Conservation (phyloP, 148 eudicot species). For the Vaccinium corymbosum region DNA sequence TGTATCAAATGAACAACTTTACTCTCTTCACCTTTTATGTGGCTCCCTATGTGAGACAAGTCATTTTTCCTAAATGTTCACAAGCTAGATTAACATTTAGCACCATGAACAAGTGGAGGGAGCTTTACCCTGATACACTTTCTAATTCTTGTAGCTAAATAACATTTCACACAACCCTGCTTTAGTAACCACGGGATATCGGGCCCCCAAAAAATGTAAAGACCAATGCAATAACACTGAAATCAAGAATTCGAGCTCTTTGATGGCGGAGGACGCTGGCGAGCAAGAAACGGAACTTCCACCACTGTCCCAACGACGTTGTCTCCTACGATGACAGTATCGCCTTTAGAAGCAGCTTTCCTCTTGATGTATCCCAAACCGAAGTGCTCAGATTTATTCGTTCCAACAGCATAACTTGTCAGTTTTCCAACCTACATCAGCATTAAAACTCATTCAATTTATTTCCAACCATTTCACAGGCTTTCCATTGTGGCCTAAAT, state of each 20-base stretch:
- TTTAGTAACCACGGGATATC: neutral
- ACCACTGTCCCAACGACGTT: slow-evolving; percentile 42
- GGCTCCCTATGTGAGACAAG: too few relatives aligned
- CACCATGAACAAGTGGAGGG: neutral
- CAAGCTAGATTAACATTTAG: neutral
- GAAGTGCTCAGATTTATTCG: slow-evolving; percentile 41
- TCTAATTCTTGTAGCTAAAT: neutral
- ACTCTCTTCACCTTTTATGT: too few relatives aligned
- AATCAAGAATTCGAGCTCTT: slow-evolving; percentile 19
- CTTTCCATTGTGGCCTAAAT: too few relatives aligned
- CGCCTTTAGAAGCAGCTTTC: slow-evolving; percentile 50
- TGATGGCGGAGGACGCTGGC: slow-evolving; percentile 35
- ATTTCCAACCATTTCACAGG: neutral
- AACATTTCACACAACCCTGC: neutral
- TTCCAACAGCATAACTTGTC: slow-evolving; percentile 54
- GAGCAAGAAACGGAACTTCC: slow-evolving; percentile 59
- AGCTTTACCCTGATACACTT: neutral
- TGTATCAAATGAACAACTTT: too few relatives aligned
- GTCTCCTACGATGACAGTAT: slow-evolving; percentile 48
- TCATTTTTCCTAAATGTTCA: neutral
- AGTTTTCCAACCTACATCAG: slow-evolving; percentile 56
- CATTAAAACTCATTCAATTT: neutral
- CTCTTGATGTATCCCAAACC: slow-evolving; percentile 71
- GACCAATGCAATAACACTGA: neutral
- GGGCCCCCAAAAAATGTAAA: neutral